phyloP scores from a whole-genome alignment of 352 stramenopile species.

The Salisapilia sapeloensis region DNA sequence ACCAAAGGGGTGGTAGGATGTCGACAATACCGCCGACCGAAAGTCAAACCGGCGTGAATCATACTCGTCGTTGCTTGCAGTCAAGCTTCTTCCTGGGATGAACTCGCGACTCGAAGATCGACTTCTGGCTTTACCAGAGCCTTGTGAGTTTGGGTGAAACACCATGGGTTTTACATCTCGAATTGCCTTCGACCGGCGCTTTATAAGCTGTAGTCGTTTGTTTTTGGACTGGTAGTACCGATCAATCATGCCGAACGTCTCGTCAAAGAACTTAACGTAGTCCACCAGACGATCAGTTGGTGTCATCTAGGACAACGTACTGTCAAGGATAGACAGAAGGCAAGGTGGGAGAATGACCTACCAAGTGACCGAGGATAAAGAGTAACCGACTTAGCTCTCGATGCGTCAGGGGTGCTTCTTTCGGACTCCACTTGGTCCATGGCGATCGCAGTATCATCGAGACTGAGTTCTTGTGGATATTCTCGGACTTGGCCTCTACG shows the following conservation, averaged over 20 bases:
- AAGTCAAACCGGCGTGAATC: no score
- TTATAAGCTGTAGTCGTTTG: conserved; percentile 4
- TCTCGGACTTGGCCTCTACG: conserved; percentile 61
- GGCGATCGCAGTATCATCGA: conserved; percentile 48
- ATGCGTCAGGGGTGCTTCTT: conserved; percentile 30
- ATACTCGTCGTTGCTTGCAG: no score
- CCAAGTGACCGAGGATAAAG: conserved; percentile 58
- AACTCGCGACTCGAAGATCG: no score
- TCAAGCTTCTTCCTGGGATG: no score
- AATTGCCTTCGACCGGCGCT: conserved; percentile 8
- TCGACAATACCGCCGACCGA: no score
- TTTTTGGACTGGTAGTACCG: conserved; percentile 26
- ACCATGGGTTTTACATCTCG: conserved; percentile 6
- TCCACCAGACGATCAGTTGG: conserved; percentile 39
- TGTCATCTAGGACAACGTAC: conserved; percentile 31
- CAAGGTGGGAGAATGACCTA: conserved; percentile 5
- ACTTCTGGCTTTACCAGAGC: no score
- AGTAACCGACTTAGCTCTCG: conserved; percentile 43
- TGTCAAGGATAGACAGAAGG: not conserved
- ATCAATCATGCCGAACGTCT: conserved; percentile 39
- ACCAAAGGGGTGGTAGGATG: no score
- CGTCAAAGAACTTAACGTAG: conserved; percentile 62
- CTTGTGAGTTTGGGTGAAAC: not conserved
- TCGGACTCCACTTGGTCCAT: conserved; percentile 54
- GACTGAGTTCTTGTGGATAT: conserved; percentile 59